These are phyloP conservation scores for Ogataea nakhonphanomensis DNA, from an alignment of 805 yeast species.

Conservation along the genomic window DNA sequence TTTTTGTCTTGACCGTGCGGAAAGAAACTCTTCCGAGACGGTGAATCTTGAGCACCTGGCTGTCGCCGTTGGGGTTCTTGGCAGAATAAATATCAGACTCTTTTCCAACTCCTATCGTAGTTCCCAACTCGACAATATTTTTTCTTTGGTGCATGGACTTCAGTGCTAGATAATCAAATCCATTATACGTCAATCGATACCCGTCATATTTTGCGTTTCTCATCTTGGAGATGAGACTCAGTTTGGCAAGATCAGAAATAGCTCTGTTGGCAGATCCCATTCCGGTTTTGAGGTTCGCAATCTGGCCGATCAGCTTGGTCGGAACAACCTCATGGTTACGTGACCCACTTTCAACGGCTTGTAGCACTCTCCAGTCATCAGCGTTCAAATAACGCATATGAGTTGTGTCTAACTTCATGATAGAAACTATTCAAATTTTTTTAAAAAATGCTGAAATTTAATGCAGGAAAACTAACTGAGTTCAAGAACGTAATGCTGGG, in stretches of 20 bases:
- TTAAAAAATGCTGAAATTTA: constrained; percentile 7
- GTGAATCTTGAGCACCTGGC: constrained; percentile 82
- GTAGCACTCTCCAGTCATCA: constrained; percentile 86
- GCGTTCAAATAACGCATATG: constrained; percentile 90
- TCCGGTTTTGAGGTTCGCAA: constrained; percentile 72
- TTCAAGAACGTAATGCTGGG: too few species aligned
- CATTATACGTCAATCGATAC: constrained; percentile 80
- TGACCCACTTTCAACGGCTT: constrained; percentile 88
- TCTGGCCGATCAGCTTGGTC: constrained; percentile 71
- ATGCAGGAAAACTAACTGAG: neutral
- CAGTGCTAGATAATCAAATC: constrained; percentile 89
- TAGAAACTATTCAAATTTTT: constrained; percentile 12
- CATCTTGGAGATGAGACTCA: constrained; percentile 69
- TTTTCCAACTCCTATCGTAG: constrained; percentile 93
- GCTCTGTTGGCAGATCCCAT: constrained; percentile 69
- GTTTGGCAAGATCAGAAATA: constrained; percentile 82
- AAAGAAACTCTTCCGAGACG: constrained; percentile 93
- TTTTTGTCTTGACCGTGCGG: constrained; percentile 84
- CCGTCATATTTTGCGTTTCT: constrained; percentile 96
- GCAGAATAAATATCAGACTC: constrained; percentile 93
- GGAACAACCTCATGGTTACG: constrained; percentile 95
- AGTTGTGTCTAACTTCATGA: constrained; percentile 87
- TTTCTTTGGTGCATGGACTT: constrained; percentile 76
- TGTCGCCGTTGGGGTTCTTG: constrained; percentile 58
- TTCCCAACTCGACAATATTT: constrained; percentile 73